Base-by-base conservation (phyloP, 2,329 filamentous ascomycete species). In the Trichoderma simmonsii region DNA sequence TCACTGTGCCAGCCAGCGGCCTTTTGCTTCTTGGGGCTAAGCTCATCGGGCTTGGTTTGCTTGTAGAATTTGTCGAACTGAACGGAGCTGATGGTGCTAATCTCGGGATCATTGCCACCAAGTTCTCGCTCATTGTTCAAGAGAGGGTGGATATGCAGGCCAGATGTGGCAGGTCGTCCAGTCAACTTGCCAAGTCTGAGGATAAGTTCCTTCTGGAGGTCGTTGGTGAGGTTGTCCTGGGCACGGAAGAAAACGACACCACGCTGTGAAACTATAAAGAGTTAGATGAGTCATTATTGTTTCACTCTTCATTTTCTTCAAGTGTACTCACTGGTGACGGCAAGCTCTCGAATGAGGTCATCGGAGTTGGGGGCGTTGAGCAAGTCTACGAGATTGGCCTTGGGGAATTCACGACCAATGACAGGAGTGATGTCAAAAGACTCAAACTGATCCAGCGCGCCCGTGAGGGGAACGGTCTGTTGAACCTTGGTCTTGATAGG, bases 211-310 rank as follows among this genome's bases (percentile, higher is more conserved):
- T 93, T 93, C 76, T 92, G 90, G 2, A 90, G 84, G 1, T 89
- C 87, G 77, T 91, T 86, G 74, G 85, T 86, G 48, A 92, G 80
- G 43, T 84, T 82, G 77, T 91, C 84, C 74, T 93, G 91, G 34
- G 87, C 85, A 24, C 90, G 87, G 81, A 93, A 91, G 82, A 92
- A 92, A 36, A 92, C 90, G 4, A 93, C 91, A 11, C 90, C 90
- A 0, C 91, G 87, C 73, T 89, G 87, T 1, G 90, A 92, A 74
- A 93, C 90, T 91, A 26, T 14, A 3, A 34, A 26, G 21, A 28
- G 21, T 57, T 15, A 60, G 36, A 56, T 57, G 39, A 28, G 6
- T 18, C 18, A 18, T 39, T 28, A 3, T 21, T n/a, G 4, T 8
- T 56, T 56, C 2, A 2, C 9, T 6, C n/a, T 11, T 36, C 3